phyloP scores from a whole-genome alignment of 306 rosid genomes.

The Adenanthera pavonina region DNA sequence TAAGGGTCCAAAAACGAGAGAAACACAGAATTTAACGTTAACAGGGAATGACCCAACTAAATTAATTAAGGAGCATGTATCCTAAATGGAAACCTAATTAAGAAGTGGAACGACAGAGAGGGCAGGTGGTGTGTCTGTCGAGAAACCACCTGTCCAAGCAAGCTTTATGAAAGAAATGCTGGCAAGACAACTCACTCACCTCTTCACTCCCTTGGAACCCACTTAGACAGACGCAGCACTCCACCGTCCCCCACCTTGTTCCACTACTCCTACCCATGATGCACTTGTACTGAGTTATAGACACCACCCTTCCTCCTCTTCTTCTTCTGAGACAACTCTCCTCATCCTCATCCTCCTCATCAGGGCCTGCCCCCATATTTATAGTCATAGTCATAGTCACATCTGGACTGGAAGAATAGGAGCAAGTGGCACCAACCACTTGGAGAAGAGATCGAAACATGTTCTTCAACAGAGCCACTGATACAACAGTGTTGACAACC shows the following conservation, averaged over 20 bases:
- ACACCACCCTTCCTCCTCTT: constrained; percentile 36
- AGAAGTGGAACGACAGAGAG: constrained; percentile 73
- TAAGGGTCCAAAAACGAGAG: too few relatives aligned
- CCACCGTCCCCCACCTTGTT: constrained; percentile 8
- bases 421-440: constrained; percentile 37
- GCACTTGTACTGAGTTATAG: constrained; percentile 55
- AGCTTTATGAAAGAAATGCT: constrained; percentile 75
- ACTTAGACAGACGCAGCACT: constrained; percentile 82
- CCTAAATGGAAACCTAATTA: neutral
- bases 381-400: neutral
- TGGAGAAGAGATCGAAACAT: constrained; percentile 64
- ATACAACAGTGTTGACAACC: constrained; percentile 68
- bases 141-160: constrained; percentile 83
- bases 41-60: too few relatives aligned
- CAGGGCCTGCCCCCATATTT: constrained; percentile 24
- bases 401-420: neutral
- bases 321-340: constrained; percentile 36
- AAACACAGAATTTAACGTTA: too few relatives aligned
- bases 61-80: too few relatives aligned
- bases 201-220: constrained; percentile 73
- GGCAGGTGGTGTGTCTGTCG: constrained; percentile 70
- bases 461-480: constrained; percentile 66
- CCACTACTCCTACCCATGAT: neutral
- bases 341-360: constrained; percentile 18
- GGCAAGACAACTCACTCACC: constrained; percentile 78